phyloP scores from a whole-genome alignment of 805 yeast species.

The Candida parachauliodes region DNA sequence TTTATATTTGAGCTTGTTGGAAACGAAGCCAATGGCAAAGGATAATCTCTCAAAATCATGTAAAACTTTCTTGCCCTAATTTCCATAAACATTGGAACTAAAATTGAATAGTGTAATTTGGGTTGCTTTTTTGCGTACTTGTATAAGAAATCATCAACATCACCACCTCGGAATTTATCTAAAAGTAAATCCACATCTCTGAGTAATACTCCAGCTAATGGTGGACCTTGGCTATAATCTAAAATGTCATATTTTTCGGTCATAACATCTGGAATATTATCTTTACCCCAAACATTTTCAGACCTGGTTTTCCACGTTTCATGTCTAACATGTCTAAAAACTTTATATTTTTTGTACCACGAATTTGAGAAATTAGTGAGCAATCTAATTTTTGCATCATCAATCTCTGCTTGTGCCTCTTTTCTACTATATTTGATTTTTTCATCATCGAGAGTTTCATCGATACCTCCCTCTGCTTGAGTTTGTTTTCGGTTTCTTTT shows the following conservation, averaged over 20 bases:
- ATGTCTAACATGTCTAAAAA: slow-evolving; percentile 21
- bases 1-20: slow-evolving; percentile 26
- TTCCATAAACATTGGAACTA: slow-evolving; percentile 48
- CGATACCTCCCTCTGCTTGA: slow-evolving; percentile 1
- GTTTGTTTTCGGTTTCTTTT: slow-evolving; percentile 1
- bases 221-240: slow-evolving; percentile 32
- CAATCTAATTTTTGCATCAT: slow-evolving; percentile 22
- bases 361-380: slow-evolving; percentile 25
- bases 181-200: slow-evolving; percentile 28
- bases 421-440: slow-evolving; percentile 11
- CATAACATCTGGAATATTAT: slow-evolving; percentile 25
- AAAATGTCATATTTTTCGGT: slow-evolving; percentile 32
- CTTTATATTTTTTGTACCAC: slow-evolving; percentile 31
- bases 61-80: slow-evolving; percentile 42
- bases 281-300: slow-evolving; percentile 32
- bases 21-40: slow-evolving; percentile 54
- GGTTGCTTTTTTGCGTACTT: slow-evolving; percentile 50
- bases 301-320: slow-evolving; percentile 24
- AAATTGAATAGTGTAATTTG: slow-evolving; percentile 48
- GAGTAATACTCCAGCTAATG: slow-evolving; percentile 27
- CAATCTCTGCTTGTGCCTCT: slow-evolving; percentile 25
- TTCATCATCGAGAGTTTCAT: slow-evolving; percentile 1
- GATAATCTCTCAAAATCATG: slow-evolving; percentile 50
- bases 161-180: slow-evolving; percentile 23
- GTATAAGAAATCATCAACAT: slow-evolving; percentile 35